A percentile compares a stretch with the other conserved stretches of the same genome.
These are phyloP conservation scores for Curvularia verruculosa DNA, from an alignment of 2,329 filamentous ascomycete species.

Conservation along the genomic window DNA sequence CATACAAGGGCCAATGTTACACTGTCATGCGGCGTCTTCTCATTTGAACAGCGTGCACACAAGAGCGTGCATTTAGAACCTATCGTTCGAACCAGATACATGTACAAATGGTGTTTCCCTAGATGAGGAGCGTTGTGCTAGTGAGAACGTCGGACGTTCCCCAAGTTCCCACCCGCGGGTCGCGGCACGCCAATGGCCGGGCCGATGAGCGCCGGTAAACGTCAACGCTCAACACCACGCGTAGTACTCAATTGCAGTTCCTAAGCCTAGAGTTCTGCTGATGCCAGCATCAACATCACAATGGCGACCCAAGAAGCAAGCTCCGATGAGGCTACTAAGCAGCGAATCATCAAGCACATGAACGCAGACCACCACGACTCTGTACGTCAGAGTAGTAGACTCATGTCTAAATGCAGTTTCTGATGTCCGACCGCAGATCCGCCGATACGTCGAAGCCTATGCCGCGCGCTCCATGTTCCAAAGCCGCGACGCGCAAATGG, in stretches of 20 bases:
- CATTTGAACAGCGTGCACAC: neutral
- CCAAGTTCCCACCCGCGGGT: slow-evolving; percentile 11
- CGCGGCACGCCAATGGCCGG: slow-evolving; percentile 11
- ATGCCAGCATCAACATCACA: neutral
- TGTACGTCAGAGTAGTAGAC: slow-evolving; percentile 39
- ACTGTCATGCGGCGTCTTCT: neutral
- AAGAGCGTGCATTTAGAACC: neutral
- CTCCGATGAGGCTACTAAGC: slow-evolving; percentile 58
- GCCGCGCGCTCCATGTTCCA: slow-evolving; percentile 61
- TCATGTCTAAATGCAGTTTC: neutral
- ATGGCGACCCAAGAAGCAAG: slow-evolving; percentile 46
- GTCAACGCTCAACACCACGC: neutral
- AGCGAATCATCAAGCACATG: slow-evolving; percentile 80
- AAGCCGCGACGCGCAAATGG: slow-evolving; percentile 65
- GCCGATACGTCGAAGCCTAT: slow-evolving; percentile 79
- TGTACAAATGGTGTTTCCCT: neutral
- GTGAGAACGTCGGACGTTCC: slow-evolving; percentile 14
- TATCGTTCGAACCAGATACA: neutral
- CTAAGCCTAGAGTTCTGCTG: neutral
- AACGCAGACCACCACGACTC: slow-evolving; percentile 80
- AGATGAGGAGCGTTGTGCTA: slow-evolving; percentile 16
- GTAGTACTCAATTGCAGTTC: neutral
- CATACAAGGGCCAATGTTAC: neutral
- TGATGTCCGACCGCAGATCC: slow-evolving; percentile 53
- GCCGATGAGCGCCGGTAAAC: slow-evolving; percentile 6